Conservation (phyloP, 2,329 filamentous ascomycete genomes). For the Rhinocladiella mackenziei region DNA sequence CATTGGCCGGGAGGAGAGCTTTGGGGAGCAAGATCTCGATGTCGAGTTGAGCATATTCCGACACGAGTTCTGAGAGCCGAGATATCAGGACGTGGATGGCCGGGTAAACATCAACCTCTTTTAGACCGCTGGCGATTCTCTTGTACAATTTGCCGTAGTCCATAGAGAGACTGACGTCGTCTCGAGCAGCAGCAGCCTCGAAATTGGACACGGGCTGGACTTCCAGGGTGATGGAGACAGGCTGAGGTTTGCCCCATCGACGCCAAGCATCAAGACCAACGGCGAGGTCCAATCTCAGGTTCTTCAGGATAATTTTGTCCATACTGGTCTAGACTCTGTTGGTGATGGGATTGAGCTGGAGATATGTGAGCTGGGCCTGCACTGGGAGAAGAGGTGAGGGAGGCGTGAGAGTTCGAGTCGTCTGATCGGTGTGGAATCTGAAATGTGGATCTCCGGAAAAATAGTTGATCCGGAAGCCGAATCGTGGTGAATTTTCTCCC, state of each 20-base stretch:
- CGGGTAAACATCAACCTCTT: slow-evolving; percentile 12
- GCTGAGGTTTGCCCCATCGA: slow-evolving; percentile 43
- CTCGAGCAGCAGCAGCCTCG: slow-evolving; percentile 40
- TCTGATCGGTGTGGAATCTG: too few relatives aligned
- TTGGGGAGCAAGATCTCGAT: slow-evolving; percentile 39
- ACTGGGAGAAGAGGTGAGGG: background rate
- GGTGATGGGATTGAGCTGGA: too few relatives aligned
- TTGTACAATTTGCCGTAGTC: slow-evolving; percentile 49
- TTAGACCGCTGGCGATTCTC: slow-evolving; percentile 33
- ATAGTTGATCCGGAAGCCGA: background rate
- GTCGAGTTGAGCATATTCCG: slow-evolving; percentile 18
- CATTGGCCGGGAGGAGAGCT: slow-evolving; percentile 42
- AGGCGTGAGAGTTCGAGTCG: background rate
- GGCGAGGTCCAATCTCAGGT: slow-evolving; percentile 43
- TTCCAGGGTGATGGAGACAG: slow-evolving; percentile 42
- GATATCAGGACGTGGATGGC: slow-evolving; percentile 23
- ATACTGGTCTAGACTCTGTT: too few relatives aligned
- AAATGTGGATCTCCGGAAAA: background rate
- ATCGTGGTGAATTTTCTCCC: background rate
- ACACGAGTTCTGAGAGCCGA: slow-evolving; percentile 12
- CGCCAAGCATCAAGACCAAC: slow-evolving; percentile 46
- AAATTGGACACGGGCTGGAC: slow-evolving; percentile 41
- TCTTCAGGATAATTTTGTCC: slow-evolving; percentile 35
- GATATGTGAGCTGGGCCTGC: background rate
- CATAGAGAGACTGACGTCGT: slow-evolving; percentile 44